Evolutionary conservation across 345 rosid species (phyloP), one percentile per base, ranked within the genome.

Genomic region (Dipteronia sinensis): DNA sequence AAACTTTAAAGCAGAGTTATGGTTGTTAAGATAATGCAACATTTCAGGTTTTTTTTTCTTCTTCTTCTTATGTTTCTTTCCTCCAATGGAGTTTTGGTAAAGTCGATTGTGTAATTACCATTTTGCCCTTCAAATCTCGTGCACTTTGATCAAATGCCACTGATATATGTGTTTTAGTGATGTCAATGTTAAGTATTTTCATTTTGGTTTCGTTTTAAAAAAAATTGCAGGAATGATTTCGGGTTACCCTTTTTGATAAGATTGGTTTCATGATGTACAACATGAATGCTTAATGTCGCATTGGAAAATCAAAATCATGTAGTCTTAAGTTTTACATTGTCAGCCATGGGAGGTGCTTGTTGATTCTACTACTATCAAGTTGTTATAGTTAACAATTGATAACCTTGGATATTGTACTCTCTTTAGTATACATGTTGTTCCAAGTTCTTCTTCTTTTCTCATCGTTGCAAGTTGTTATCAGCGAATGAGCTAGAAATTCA

Each of bases 61-160:
- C 4, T 3, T 2, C 1, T 31, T 20, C 64, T 29, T 38, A 20
- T 34, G n/a, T 38, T 72, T 20, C 51, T 12, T 42, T 59, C 27
- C 64, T 72, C 66, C 49, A 0, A 5, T 19, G 75, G 75, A 25
- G 27, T 22, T 34, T 56, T 63, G 69, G 77, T 63, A 64, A 74
- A 62, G 69, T 4, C 20, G 6, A 9, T 64, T 7, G 6, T 20
- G 16, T 17, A 46, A 1, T 74, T 74, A 74, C 77, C 20, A 0
- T 61, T 23, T 40, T 61, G 20, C 76, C 76, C 22, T 11, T 61
- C 1, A 7, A 40, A 2, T 49, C 72, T 47, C 59, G 13, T 47
- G 38, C 20, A 27, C 61, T 42, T 38, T 11, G n/a, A 12, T 68
- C 46, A 56, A 53, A 31, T 71, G 25, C 63, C 56, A 16, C 1